Evolutionary conservation across 345 rosid species (phyloP).

Genomic region (Pistacia atlantica): DNA sequence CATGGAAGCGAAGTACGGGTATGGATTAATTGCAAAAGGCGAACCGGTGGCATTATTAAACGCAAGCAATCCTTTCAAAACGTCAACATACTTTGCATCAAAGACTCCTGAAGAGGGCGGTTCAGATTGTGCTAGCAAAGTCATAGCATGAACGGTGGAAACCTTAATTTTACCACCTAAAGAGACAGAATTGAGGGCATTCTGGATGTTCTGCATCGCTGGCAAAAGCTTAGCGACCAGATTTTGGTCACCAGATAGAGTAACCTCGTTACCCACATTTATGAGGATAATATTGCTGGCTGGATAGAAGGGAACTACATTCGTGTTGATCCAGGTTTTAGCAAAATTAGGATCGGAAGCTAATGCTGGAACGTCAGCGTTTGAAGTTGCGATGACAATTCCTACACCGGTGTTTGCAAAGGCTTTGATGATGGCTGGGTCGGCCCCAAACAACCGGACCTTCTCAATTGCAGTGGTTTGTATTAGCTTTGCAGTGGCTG

Average conservation of each 20-base stretch:
- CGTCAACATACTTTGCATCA: slow-evolving; percentile 47
- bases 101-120: slow-evolving; percentile 80
- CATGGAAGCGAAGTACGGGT: slow-evolving; percentile 82
- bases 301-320: slow-evolving; percentile 74
- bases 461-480: slow-evolving; percentile 73
- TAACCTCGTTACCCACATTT: slow-evolving; percentile 77
- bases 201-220: slow-evolving; percentile 79
- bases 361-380: slow-evolving; percentile 73
- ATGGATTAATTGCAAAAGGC: slow-evolving; percentile 80
- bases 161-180: slow-evolving; percentile 76
- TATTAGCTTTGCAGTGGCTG: slow-evolving; percentile 73
- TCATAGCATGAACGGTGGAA: slow-evolving; percentile 82
- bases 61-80: slow-evolving; percentile 62
- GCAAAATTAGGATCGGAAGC: slow-evolving; percentile 75
- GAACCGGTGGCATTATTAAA: slow-evolving; percentile 74
- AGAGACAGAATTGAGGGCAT: slow-evolving; percentile 60
- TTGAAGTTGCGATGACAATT: slow-evolving; percentile 66
- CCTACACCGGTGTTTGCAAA: slow-evolving; percentile 79
- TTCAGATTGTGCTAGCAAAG: slow-evolving; percentile 60
- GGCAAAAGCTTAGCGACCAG: slow-evolving; percentile 70
- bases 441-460: slow-evolving; percentile 74
- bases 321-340: slow-evolving; percentile 60
- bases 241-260: slow-evolving; percentile 45
- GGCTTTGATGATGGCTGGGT: slow-evolving; percentile 71
- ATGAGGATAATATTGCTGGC: slow-evolving; percentile 78